Evolutionary conservation across 2,329 filamentous ascomycete genomes (phyloP), one percentile per base, ranked within the genome.

Genomic region (Botrytis porri): DNA sequence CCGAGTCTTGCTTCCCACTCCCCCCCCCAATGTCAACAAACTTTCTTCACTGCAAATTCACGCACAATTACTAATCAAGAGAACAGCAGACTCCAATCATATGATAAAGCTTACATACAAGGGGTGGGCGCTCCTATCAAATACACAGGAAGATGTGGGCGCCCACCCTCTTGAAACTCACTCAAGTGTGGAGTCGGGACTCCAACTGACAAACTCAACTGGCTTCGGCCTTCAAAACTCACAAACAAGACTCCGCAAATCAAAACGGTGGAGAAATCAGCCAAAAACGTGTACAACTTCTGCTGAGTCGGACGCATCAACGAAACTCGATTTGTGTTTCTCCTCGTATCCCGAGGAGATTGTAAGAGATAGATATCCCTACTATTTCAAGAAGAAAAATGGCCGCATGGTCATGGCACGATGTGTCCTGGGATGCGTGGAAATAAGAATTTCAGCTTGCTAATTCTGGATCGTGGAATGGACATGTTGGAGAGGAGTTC

Each of bases 261-360:
- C 3, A 54, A 29, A 18, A 18, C 25, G 14, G n/a, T 0, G 12
- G n/a, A 29, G 14, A 29, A 14, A 18, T 1, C 0, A 18, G 51
- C 2, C n/a, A 18, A 29, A 1, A 18, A 8, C 16, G 8, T n/a
- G 10, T 10, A n/a, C n/a, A 29, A 54, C 2, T 0, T 29, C n/a
- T 29, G 7, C 25, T 4, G 51, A 29, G 51, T 54, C 6, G 22
- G 12, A 8, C 51, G 18, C 14, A 54, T 16, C 6, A 18, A 8
- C 18, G 14, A 3, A 54, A 8, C n/a, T 29, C 14, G n/a, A 54
- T 18, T 54, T 18, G 51, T 3, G 51, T 29, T 20, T 14, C 39
- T 39, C 12, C 39, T 41, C 39, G 37, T 10, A 39, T 41, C 39
- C 39, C 39, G 45, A 32, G 14, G 18, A 35, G 1, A 59, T 59